Evolutionary conservation across 75 land plant genomes (phyloP), one percentile per base, ranked within the genome.

Genomic region (Picea sitchensis): DNA sequence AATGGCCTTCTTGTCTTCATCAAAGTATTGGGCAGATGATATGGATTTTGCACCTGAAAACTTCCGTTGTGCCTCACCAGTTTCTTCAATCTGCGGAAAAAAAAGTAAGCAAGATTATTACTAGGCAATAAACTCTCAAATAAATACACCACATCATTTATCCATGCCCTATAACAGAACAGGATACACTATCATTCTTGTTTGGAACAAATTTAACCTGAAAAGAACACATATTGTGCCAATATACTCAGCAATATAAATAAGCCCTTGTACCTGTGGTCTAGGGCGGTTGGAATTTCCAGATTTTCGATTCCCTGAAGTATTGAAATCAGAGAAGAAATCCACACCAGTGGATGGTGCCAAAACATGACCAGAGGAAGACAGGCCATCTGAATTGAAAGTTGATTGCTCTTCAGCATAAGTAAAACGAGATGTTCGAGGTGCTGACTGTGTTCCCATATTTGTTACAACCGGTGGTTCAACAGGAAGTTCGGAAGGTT

Each of bases 11-110:
- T 85, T 86, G 34, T 82, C 81, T 38, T 85, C 81, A 14, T 82
- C 86, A 84, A 87, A 87, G 80, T 75, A 87, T 58, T 87, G 89
- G 64, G 88, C 54, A 57, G 89, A 87, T 18, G 89, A 87, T 30
- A 87, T 87, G 13, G 89, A 81, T 65, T 87, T 87, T 32, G 89
- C 89, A 76, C 87, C 83, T 17, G 89, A 88, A 82, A 87, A 87
- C 72, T 87, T 87, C 82, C 63, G 79, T 77, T 87, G 89, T 59
- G 89, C 89, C 80, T 87, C 89, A 64, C 68, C 65, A 60, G 84
- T 87, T 56, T 87, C 89, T 82, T 85, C 84, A 61, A 82, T 79
- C 89, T 87, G 82, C 54, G 20, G 6, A 64, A 32, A 1, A 3
- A 1, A 44, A 82, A 61, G 2, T 34, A 69, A 31, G 58, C n/a